Conservation (phyloP, 2,329 filamentous ascomycete species). For the Stylonectria norvegica region DNA sequence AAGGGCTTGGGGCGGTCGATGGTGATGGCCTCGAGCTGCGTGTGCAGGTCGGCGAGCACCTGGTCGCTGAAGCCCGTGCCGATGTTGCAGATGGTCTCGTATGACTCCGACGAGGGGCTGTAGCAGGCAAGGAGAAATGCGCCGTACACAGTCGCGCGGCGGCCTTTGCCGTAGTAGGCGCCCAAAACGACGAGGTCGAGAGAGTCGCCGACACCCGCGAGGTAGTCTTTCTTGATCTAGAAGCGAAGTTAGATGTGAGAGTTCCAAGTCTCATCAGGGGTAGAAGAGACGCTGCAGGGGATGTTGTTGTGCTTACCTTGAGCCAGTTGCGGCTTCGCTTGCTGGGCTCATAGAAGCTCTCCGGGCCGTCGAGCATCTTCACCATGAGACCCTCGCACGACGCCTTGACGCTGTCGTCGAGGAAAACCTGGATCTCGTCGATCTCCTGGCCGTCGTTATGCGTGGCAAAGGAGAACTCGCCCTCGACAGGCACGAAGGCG, state of each 20-base stretch:
- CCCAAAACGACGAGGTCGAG: slow-evolving; percentile 94
- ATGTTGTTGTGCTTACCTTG: slow-evolving; percentile 56
- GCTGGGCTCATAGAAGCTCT: slow-evolving; percentile 93
- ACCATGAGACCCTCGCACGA: slow-evolving; percentile 98
- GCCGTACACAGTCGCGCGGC: slow-evolving; percentile 92
- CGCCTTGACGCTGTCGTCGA: slow-evolving; percentile 93
- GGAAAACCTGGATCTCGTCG: slow-evolving; percentile 86
- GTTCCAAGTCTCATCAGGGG: neutral
- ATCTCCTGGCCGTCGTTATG: slow-evolving; percentile 83
- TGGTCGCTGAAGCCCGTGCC: slow-evolving; percentile 95
- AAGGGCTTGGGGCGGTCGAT: slow-evolving; percentile 94
- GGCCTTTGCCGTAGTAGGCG: slow-evolving; percentile 90
- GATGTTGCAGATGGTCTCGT: slow-evolving; percentile 97
- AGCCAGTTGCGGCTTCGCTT: slow-evolving; percentile 98
- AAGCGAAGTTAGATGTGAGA: slow-evolving; percentile 18
- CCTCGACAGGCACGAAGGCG: slow-evolving; percentile 75
- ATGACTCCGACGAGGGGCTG: slow-evolving; percentile 73
- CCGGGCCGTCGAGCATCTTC: slow-evolving; percentile 93
- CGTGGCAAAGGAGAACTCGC: slow-evolving; percentile 88
- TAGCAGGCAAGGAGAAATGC: slow-evolving; percentile 95
- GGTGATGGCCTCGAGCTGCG: slow-evolving; percentile 67
- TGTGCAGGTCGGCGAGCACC: slow-evolving; percentile 84
- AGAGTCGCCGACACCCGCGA: slow-evolving; percentile 88
- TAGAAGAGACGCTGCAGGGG: neutral
- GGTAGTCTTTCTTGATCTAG: slow-evolving; percentile 96